These are phyloP conservation scores for Cladosporium cucumerinum DNA, from an alignment of 2,329 filamentous ascomycete species.

Conservation along the genomic window DNA sequence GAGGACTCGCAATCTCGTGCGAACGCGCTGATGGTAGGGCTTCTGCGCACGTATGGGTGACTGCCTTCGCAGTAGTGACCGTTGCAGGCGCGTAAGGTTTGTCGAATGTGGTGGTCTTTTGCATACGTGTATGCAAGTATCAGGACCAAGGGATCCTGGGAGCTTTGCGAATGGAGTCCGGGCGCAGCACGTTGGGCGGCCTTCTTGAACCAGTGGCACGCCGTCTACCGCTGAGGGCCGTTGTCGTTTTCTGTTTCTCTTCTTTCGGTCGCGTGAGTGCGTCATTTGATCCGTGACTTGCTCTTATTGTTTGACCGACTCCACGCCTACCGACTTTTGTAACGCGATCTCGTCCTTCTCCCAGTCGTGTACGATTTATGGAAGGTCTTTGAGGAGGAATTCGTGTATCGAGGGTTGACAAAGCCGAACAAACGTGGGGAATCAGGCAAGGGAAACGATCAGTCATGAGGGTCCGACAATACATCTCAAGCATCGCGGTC, in stretches of 20 bases:
- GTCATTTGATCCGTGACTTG: slow-evolving; percentile 4
- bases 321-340: not conserved
- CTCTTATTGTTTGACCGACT: not conserved
- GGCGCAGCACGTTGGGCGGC: slow-evolving; percentile 10
- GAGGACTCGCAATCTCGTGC: slow-evolving; percentile 13
- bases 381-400: not conserved
- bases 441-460: not conserved
- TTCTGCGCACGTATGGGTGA: slow-evolving; percentile 5
- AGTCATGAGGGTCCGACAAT: slow-evolving; percentile 6
- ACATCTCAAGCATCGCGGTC: slow-evolving; percentile 4
- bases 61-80: slow-evolving; percentile 13
- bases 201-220: slow-evolving; percentile 14
- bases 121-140: slow-evolving; percentile 10
- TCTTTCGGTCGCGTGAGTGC: slow-evolving; percentile 4
- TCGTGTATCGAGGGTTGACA: not conserved
- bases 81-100: slow-evolving; percentile 11
- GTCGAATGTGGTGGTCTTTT: not conserved
- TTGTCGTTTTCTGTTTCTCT: slow-evolving; percentile 13
- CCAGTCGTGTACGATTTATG: not conserved
- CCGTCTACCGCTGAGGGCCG: slow-evolving; percentile 13
- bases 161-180: not conserved
- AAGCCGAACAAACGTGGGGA: not conserved
- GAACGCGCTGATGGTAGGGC: not conserved
- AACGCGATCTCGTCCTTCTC: not conserved
- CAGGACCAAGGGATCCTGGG: slow-evolving; percentile 1